Evolutionary conservation across 768 basidiomycete genomes (phyloP).

Genomic region (Ramaria sp.): DNA sequence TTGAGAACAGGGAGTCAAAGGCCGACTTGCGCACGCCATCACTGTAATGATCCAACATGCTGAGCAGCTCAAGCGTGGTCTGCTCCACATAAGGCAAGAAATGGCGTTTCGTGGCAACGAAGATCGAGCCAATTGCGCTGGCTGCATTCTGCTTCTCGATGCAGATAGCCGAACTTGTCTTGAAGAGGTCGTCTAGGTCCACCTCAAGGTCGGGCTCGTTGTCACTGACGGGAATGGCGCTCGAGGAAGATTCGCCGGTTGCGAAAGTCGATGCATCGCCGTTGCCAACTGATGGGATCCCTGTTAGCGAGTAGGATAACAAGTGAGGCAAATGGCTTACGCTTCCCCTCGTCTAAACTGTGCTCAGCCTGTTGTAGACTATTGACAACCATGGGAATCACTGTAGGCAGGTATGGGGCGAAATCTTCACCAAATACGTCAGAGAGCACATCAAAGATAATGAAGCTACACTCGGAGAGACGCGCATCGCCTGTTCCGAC

Average conservation of each 20-base stretch:
- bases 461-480: conserved; percentile 89
- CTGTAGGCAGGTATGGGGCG: conserved; percentile 71
- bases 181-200: conserved; percentile 78
- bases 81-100: conserved; percentile 90
- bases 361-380: conserved; percentile 81
- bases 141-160: conserved; percentile 99
- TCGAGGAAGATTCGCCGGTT: conserved; percentile 63
- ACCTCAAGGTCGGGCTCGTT: conserved; percentile 52
- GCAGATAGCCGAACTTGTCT: conserved; percentile 91
- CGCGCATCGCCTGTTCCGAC: conserved; percentile 79
- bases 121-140: conserved; percentile 88
- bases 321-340: conserved; percentile 30
- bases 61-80: conserved; percentile 67
- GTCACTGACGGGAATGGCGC: conserved; percentile 51
- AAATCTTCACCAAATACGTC: conserved; percentile 94
- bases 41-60: conserved; percentile 83
- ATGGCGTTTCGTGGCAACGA: conserved; percentile 65
- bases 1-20: conserved; percentile 77
- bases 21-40: conserved; percentile 96
- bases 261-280: conserved; percentile 44
- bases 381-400: conserved; percentile 74
- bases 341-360: conserved; percentile 31
- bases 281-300: conserved; percentile 1
- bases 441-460: conserved; percentile 99
- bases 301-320: background rate